A percentile compares a stretch with the other conserved stretches of the same genome.
phyloP scores from a whole-genome alignment of 225 moss, liverwort and hornwort genomes.

The Bryoerythrophyllum caledonicum region DNA sequence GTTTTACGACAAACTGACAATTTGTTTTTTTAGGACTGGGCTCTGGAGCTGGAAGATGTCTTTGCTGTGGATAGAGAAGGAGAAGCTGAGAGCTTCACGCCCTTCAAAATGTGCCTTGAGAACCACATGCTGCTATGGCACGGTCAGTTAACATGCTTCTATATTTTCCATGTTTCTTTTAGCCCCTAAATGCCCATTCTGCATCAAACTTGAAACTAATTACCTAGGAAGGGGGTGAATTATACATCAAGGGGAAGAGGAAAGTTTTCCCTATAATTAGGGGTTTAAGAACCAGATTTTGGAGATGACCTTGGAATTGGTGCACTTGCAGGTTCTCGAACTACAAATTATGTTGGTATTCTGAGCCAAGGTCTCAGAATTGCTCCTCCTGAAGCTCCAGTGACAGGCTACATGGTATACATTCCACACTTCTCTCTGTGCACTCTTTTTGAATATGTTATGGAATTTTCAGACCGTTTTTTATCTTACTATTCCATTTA shows the following conservation, averaged over 20 bases:
- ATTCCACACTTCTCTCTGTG: background rate
- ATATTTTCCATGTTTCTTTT: background rate
- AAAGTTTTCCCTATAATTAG: no score
- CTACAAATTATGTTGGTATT: slow-evolving; percentile 93
- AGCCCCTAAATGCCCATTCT: no score
- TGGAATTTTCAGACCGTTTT: background rate
- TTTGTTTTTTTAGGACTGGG: slow-evolving; percentile 67
- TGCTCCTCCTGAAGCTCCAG: slow-evolving; percentile 99
- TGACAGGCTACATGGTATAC: slow-evolving; percentile 89
- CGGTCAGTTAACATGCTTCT: slow-evolving; percentile 46
- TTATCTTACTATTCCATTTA: no score
- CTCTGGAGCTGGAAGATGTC: slow-evolving; percentile 93
- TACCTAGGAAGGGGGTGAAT: no score
- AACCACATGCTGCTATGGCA: slow-evolving; percentile 98
- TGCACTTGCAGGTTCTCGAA: slow-evolving; percentile 80
- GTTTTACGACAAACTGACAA: background rate
- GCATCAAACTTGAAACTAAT: no score
- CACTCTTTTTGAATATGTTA: background rate
- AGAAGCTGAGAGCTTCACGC: slow-evolving; percentile 67
- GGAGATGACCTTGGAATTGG: background rate
- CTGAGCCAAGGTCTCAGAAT: slow-evolving; percentile 97
- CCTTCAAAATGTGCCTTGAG: slow-evolving; percentile 64
- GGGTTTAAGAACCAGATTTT: background rate
- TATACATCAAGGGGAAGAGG: no score
- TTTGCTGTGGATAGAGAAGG: slow-evolving; percentile 85